Base-by-base conservation (phyloP, 2,329 filamentous ascomycete genomes). In the Fonsecaea nubica region DNA sequence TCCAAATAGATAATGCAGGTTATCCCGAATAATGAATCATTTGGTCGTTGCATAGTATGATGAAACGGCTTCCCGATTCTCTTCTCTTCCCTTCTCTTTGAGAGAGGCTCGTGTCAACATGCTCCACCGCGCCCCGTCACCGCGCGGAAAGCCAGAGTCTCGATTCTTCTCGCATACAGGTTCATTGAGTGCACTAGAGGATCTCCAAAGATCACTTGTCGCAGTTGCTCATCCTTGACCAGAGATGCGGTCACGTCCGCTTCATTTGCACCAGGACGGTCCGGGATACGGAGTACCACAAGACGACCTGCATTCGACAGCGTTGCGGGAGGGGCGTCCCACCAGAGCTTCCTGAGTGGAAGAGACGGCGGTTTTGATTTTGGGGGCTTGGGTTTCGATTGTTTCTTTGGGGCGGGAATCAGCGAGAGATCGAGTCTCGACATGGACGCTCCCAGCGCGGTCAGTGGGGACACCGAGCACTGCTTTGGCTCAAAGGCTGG, bases 131-230 rank as follows among this genome's bases (percentile, higher is more conserved):
- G 62, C 4, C 79, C 83, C 32, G 86, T 90, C 10, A 90, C 87
- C 10, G 89, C 91, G 65, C 84, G 87, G 1, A 89, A 87, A 10
- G 91, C 91, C 63, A 96, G 78, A 3, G 82, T 80, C 76, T 95
- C 90, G 53, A 96, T 86, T 61, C 92, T 80, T 21, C 84, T 85
- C 13, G 87, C 86, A 77, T 96, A 96, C 21, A 95, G 75, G 66
- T 82, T 86, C 92, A 96, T 96, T 72, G 88, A 83, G 79, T 96
- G 92, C 75, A 88, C 90, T 52, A 92, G 81, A 0, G 91, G 90
- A 75, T 96, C 92, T 0, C 92, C 92, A 85, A 92, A 96, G 3
- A 96, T 82, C 0, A 93, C 85, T 1, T 82, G 84, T 30, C 90
- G 81, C 58, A 96, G 77, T 74, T 91, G 82, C 52, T 89, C 86